phyloP scores from a whole-genome alignment of 192 early-diverging fungal genomes.

The Coemansia sp. region DNA sequence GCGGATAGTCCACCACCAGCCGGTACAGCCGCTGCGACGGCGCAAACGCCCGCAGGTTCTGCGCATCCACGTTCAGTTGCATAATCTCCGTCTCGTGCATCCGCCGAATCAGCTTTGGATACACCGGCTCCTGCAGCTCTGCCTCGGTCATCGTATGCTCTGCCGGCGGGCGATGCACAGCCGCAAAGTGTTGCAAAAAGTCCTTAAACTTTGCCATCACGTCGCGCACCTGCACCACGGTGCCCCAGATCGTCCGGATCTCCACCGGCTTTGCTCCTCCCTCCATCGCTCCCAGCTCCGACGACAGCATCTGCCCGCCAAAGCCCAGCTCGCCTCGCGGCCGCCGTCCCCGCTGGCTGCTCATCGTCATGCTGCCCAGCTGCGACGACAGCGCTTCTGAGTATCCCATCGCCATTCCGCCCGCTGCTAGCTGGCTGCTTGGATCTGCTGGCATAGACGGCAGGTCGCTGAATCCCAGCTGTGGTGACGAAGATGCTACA shows the following conservation, averaged over 20 bases:
- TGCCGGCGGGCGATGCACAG: constrained; percentile 24
- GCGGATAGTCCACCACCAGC: constrained; percentile 78
- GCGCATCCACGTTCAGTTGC: constrained; percentile 55
- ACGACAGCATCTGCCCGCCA: constrained; percentile 39
- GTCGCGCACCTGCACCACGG: constrained; percentile 85
- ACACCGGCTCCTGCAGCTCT: constrained; percentile 65
- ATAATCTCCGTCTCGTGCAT: constrained; percentile 49
- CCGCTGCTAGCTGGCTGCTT: constrained; percentile 19
- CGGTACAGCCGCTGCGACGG: constrained; percentile 75
- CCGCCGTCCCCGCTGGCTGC: constrained; percentile 17
- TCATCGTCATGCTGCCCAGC: constrained; percentile 39
- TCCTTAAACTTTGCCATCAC: constrained; percentile 74
- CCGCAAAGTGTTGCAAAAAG: constrained; percentile 53
- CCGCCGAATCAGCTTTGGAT: constrained; percentile 63
- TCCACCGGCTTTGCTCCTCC: constrained; percentile 24
- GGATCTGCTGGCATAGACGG: constrained; percentile 31
- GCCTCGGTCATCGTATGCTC: constrained; percentile 41
- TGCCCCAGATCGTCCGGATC: constrained; percentile 86
- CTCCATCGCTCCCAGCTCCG: constrained; percentile 33
- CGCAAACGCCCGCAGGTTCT: constrained; percentile 62
- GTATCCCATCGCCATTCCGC: constrained; percentile 31
- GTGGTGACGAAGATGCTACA: constrained; percentile 37
- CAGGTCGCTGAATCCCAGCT: constrained; percentile 41
- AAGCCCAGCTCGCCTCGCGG: constrained; percentile 43
- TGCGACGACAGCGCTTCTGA: constrained; percentile 43